Evolutionary conservation across 2,329 filamentous ascomycete species (phyloP), one percentile per base, ranked within the genome.

Genomic region (Fusarium sp.): DNA sequence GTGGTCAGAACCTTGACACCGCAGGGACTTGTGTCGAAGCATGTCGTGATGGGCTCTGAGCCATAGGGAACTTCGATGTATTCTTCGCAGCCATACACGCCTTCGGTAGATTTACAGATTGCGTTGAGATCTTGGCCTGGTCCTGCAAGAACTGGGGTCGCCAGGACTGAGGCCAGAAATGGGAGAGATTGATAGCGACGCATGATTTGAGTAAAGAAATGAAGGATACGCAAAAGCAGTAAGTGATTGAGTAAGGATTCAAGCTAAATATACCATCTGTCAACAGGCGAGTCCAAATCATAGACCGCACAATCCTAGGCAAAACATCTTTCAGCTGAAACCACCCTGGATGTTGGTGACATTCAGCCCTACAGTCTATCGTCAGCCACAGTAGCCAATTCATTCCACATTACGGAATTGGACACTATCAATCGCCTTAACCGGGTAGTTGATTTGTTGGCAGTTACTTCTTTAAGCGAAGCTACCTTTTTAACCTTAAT

Each of bases 31-130:
- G 65, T 59, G 12, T 66, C 12, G 21, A 63, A 32, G 23, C 66
- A 68, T 13, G 43, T 49, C 12, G 59, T 68, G 23, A 69, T 37
- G 13, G 66, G 51, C 8, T 55, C 50, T 30, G 66, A 69, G 21
- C 55, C 66, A 4, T 55, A 66, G 3, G 66, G 66, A 18, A 69
- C 65, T 7, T 61, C 7, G 14, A 56, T 69, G 28, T 32, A 41
- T 3, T 23, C 48, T 4, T 55, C 58, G 25, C 66, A 69, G 12
- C 66, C 66, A 13, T 69, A 59, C n/a, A 62, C 68, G 5, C 66
- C 66, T 18, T 69, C 60, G 3, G 51, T 59, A 6, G 66, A 59
- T 27, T 69, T 66, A 14, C 65, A 69, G 14, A 69, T 66, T 13
- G 21, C 21, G 18, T 48, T 48, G n/a, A 69, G 60, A 12, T 21